Conservation (phyloP, 2,329 filamentous ascomycete species). For the Lachnellula hyalina region DNA sequence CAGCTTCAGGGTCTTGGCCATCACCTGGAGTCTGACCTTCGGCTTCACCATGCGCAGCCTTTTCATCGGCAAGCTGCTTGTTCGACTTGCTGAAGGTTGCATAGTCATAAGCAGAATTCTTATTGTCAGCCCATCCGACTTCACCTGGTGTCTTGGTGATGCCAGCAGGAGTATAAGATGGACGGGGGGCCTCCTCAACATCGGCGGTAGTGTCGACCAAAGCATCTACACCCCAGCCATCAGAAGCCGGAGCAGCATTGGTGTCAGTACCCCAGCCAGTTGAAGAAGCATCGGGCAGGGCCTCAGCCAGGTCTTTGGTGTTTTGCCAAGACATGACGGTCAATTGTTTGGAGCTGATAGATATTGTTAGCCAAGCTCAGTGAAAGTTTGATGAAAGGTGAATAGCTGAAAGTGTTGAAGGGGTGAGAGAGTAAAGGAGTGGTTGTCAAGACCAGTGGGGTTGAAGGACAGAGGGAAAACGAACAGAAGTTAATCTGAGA, state of each 20-base stretch:
- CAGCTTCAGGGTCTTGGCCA: not conserved
- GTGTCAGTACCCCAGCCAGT: not conserved
- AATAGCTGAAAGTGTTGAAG: too few species aligned
- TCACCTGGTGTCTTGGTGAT: constrained; percentile 25
- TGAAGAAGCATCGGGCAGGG: constrained; percentile 27
- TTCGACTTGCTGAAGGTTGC: constrained; percentile 25
- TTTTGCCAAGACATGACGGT: not conserved
- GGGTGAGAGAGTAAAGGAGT: too few species aligned
- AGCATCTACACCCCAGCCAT: not conserved
- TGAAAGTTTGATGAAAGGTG: too few species aligned
- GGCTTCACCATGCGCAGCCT: not conserved
- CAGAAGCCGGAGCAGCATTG: not conserved
- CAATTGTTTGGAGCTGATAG: not conserved
- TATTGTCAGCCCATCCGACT: constrained; percentile 28
- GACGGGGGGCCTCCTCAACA: not conserved
- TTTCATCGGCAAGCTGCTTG: constrained; percentile 22
- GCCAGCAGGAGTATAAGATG: not conserved
- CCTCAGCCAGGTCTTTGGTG: constrained; percentile 28
- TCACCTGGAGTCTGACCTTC: constrained; percentile 2
- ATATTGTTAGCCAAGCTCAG: too few species aligned
- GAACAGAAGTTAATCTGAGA: too few species aligned
- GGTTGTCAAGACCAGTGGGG: too few species aligned
- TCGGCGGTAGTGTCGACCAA: constrained; percentile 2
- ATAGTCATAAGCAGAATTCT: constrained; percentile 25
- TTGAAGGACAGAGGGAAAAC: too few species aligned